phyloP scores from a whole-genome alignment of 495 filamentous ascomycete species.

The Durotheca rogersii region DNA sequence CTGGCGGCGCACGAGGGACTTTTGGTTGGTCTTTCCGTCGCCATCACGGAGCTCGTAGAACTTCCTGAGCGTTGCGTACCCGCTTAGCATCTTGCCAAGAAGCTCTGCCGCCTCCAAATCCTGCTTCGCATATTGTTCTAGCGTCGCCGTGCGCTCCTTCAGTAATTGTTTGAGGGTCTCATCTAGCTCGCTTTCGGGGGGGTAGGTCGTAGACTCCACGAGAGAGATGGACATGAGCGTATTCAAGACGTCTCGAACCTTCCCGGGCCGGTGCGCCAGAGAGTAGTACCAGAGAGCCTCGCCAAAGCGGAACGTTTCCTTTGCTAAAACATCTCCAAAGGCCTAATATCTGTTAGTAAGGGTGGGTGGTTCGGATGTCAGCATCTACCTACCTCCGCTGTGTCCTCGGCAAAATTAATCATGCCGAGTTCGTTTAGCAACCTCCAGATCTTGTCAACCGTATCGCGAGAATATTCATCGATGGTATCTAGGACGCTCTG shows the following conservation, averaged over 20 bases:
- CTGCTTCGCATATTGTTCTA: conserved; percentile 61
- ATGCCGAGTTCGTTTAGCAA: conserved; percentile 70
- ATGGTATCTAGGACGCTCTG: conserved; percentile 62
- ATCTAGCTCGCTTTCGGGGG: conserved; percentile 66
- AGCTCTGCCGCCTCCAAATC: conserved; percentile 78
- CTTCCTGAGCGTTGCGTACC: conserved; percentile 81
- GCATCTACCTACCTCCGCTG: conserved; percentile 67
- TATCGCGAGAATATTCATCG: conserved; percentile 60
- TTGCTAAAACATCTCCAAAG: conserved; percentile 70
- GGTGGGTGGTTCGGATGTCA: conserved; percentile 8
- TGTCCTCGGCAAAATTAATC: conserved; percentile 65
- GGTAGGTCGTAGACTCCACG: conserved; percentile 77
- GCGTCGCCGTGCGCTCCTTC: conserved; percentile 61
- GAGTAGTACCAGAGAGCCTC: conserved; percentile 83
- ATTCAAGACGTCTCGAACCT: conserved; percentile 78
- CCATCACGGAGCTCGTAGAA: conserved; percentile 87
- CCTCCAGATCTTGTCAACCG: conserved; percentile 73
- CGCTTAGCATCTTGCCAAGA: conserved; percentile 78
- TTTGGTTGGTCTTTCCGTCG: conserved; percentile 37
- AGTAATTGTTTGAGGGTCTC: conserved; percentile 64
- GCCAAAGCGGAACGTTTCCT: conserved; percentile 70
- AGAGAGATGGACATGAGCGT: conserved; percentile 85
- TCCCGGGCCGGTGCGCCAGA: conserved; percentile 68
- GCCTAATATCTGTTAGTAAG: conserved; percentile 53
- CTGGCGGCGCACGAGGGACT: conserved; percentile 53